Conservation (phyloP, 208 protist genomes). For the Naegleria lovaniensis region DNA sequence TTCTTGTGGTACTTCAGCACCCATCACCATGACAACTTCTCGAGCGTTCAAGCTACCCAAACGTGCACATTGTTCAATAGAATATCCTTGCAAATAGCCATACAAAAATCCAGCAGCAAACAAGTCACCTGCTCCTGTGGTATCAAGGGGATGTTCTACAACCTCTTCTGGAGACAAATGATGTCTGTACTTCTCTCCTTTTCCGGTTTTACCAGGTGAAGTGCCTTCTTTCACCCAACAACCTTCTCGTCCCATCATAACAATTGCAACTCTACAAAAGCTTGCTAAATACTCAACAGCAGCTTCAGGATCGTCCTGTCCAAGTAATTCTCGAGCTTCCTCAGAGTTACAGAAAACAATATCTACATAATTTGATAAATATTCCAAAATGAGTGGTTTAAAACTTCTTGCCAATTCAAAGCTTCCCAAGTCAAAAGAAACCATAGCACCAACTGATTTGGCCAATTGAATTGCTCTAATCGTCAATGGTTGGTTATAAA, state of each 20-base stretch:
- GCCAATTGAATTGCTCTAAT: neutral
- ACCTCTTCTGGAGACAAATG: neutral
- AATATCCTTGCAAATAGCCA: neutral
- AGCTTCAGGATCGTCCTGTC: neutral
- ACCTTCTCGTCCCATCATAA: constrained; percentile 6
- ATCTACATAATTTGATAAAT: neutral
- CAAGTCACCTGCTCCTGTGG: constrained; percentile 21
- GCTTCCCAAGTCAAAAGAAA: neutral
- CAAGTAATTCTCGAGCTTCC: neutral
- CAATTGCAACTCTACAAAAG: neutral
- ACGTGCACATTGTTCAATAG: neutral
- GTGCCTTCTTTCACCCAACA: neutral
- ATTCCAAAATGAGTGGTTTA: neutral
- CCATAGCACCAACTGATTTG: neutral
- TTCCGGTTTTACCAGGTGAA: too few species aligned
- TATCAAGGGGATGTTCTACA: neutral
- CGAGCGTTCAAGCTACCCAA: neutral
- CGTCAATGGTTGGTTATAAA: constrained; percentile 10
- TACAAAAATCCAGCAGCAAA: constrained; percentile 9
- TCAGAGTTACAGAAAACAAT: constrained; percentile 16
- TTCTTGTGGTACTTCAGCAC: neutral
- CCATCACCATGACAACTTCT: neutral
- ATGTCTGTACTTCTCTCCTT: neutral
- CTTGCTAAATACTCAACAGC: neutral
- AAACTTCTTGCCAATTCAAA: constrained; percentile 1